Evolutionary conservation across 176 grass and related monocot genomes (phyloP).

Genomic region (Panicum miliaceum): DNA sequence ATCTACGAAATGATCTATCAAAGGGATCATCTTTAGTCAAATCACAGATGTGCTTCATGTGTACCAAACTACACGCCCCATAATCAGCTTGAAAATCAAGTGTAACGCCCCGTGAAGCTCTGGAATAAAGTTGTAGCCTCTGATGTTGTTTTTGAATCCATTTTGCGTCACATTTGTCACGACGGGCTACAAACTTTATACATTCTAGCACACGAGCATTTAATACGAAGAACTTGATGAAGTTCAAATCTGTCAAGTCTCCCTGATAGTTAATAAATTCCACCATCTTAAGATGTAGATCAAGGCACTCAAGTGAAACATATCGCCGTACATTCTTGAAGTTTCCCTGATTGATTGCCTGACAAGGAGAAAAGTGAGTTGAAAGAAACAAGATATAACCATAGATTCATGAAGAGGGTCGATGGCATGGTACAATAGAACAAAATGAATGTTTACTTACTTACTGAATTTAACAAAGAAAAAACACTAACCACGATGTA

Average conservation of each 20-base stretch:
- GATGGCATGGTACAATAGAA: too few relatives aligned
- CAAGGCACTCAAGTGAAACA: background rate
- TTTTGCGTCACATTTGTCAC: background rate
- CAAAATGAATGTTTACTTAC: too few relatives aligned
- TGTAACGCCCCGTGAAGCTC: background rate
- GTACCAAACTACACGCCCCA: background rate
- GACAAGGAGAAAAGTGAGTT: background rate
- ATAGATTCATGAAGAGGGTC: too few relatives aligned
- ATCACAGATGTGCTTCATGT: slow-evolving; percentile 4
- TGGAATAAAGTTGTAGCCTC: background rate
- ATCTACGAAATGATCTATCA: slow-evolving; percentile 10
- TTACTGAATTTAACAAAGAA: background rate
- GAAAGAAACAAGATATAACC: background rate
- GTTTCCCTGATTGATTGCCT: background rate
- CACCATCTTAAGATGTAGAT: background rate
- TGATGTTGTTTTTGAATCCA: background rate
- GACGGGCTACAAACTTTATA: background rate
- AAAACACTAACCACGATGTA: background rate
- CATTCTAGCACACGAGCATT: background rate
- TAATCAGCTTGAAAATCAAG: background rate
- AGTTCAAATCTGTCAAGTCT: background rate
- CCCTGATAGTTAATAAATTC: slow-evolving; percentile 1
- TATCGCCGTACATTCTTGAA: background rate
- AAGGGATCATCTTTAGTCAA: background rate
- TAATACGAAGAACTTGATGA: slow-evolving; percentile 4